Evolutionary conservation across 495 filamentous ascomycete species (phyloP).

Genomic region (Xylaria acuta): DNA sequence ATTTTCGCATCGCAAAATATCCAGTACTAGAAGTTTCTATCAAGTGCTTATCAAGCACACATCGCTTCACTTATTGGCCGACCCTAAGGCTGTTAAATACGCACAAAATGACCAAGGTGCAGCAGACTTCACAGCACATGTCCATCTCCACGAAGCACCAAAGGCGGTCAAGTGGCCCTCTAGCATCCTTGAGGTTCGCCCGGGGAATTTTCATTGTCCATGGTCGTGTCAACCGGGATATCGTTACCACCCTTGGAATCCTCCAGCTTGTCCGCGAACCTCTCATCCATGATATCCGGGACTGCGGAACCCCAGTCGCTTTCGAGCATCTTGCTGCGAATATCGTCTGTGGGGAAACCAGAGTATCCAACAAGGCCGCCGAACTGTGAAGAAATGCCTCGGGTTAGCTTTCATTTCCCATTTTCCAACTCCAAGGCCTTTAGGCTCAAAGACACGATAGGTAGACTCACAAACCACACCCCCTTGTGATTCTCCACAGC

Average conservation of each 20-base stretch:
- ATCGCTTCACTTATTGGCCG: no score
- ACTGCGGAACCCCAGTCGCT: slow-evolving; percentile 26
- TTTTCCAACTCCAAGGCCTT: background rate
- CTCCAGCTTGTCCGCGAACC: slow-evolving; percentile 3
- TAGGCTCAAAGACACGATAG: background rate
- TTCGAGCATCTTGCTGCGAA: slow-evolving; percentile 24
- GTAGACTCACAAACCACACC: slow-evolving; percentile 28
- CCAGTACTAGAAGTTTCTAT: no score
- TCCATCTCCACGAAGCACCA: no score
- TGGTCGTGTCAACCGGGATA: slow-evolving; percentile 20
- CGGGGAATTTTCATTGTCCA: no score
- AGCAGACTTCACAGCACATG: no score
- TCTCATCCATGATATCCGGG: slow-evolving; percentile 11
- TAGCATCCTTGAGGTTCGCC: no score
- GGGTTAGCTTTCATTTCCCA: background rate
- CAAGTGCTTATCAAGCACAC: no score
- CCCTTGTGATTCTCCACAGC: slow-evolving; percentile 28
- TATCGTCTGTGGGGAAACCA: slow-evolving; percentile 17
- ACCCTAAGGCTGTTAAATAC: no score
- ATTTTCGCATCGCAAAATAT: no score
- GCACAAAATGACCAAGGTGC: no score
- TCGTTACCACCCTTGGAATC: slow-evolving; percentile 11
- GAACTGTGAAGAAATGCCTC: background rate
- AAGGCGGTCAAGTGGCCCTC: no score
- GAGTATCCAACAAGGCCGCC: background rate